Base-by-base conservation (phyloP, 1,284 basidiomycete genomes). In the Sanghuangporus weigelae region DNA sequence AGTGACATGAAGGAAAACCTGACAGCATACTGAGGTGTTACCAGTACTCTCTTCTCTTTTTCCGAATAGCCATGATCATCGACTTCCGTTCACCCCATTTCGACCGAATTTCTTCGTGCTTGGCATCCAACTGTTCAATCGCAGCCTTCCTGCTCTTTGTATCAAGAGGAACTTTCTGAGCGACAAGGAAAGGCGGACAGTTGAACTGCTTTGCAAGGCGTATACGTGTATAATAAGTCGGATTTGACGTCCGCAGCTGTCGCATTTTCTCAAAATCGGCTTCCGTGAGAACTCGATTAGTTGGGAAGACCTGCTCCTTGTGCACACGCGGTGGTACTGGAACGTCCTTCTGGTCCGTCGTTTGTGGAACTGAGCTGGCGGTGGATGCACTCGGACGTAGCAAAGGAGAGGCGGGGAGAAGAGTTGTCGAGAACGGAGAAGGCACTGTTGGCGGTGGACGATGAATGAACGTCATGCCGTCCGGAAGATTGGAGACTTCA, bases 391-490 rank as follows among this genome's bases (percentile, higher is more conserved):
- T 62, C 23, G 67, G 66, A 6, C 72, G 74, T 12, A 92, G 79
- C 2, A 92, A 78, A 0, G 90, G 88, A 0, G 90, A 92, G 2
- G 81, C 74, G 12, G 90, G 90, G 14, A 80, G 77, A 8, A 84
- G 84, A 2, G 84, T 86, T 63, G 85, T 82, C 19, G 90, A 92
- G 65, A 81, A 77, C 5, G 89, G 89, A 14, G 89, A 80, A 4
- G 87, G 85, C 8, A 84, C 81, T 2, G 86, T 84, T 0, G 90
- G 88, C 0, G 90, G 90, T 31, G 88, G 88, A 50, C 90, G 85
- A 72, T 89, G 88, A 65, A 92, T 85, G 72, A 92, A 92, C 0
- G 88, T 89, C 62, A 90, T 72, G 65, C 79, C 76, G 61, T 84
- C 84, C 3, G 80, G 73, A 49, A 90, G 75, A 10, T 78, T 67